Evolutionary conservation across 257 asterid genomes (phyloP), one percentile per base, ranked within the genome.

Genomic region (Cordia subcordata): DNA sequence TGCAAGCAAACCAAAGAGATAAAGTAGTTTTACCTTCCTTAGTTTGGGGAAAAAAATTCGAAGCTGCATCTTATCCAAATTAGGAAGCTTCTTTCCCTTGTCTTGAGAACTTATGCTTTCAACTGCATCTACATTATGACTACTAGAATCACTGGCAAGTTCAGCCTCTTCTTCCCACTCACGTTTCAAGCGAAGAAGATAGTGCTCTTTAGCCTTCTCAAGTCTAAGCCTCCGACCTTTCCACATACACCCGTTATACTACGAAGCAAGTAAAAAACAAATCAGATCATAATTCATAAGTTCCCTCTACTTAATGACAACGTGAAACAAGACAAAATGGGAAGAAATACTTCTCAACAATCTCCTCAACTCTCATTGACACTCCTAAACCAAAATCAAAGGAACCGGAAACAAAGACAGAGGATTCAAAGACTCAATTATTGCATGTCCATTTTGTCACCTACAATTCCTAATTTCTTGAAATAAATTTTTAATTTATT

Each of bases 181-280:
- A 21, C 78, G 87, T 46, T 37, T 68, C 77, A 88, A 57, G 47
- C 84, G 85, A 64, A 53, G 16, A 62, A 79, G 57, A 69, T 82
- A 88, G 63, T 84, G 77, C 72, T 92, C 96, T 78, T 65, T 86
- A 65, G 99, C 96, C 76, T 92, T 92, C 82, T 84, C 99, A 38
- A 92, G 85, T 67, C 78, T 86, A 71, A 88, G 95, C 49, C 69
- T 88, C 57, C 94, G 95, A 21, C 96, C 94, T 81, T 79, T 92
- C 99, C 99, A 92, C 85, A 75, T 69, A 76, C 99, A 92, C 35
- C 96, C 96, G 55, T 92, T 92, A 65, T 88, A 88, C 99, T 92
- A 82, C 58, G 75, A 55, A 60, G 45, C 47, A 8, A 42, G 15
- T 2, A 42, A 42, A 3, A 20, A n/a, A 27, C 44, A 58, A 20